Base-by-base conservation (phyloP, 2,329 filamentous ascomycete genomes). In the Aspergillus sp. region DNA sequence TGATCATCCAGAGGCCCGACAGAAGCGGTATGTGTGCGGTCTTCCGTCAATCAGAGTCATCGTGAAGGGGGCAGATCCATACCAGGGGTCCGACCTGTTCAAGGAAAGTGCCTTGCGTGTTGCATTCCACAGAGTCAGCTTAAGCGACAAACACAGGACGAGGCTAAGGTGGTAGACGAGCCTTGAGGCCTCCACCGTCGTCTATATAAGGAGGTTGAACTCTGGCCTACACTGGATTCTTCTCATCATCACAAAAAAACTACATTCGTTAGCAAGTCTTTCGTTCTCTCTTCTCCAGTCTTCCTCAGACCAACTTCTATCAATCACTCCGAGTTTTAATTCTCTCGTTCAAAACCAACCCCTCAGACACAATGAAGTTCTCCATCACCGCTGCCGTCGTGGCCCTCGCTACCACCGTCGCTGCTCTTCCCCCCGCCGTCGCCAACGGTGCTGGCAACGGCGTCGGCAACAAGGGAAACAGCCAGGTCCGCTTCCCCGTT, bases 311-410 rank as follows among this genome's bases (percentile, higher is more conserved):
- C 57, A 53, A 52, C 42, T 45, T 49, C 36, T 47, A 49, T 60
- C 24, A 50, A 51, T 14, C 14, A 54, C 49, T 61, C 54, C 54
- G 59, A 60, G 58, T 57, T 29, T 51, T 24, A n/a, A 57, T 22
- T 62, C 67, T 67, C 66, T 69, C 69, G 60, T 70, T 70, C 62
- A 69, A 65, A 58, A 58, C 67, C 71, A 69, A 72, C 58, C 60
- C 65, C 65, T 71, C 70, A 58, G 58, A 68, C 72, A 75, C 64
- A 75, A 76, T 76, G 73, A 68, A 75, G 69, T 75, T 75, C 68
- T 65, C 71, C 62, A 57, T 74, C 58, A 63, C 69, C 64, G 62
- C 73, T 62, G 63, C 68, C 65, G 64, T 75, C 57, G 69, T 74
- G 61, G 72, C 69, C 62, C 67, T 75, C 61, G 73, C 73, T 61